These are phyloP conservation scores for Hibiscus trionum DNA, from an alignment of 345 rosid genomes.

Conservation along the genomic window DNA sequence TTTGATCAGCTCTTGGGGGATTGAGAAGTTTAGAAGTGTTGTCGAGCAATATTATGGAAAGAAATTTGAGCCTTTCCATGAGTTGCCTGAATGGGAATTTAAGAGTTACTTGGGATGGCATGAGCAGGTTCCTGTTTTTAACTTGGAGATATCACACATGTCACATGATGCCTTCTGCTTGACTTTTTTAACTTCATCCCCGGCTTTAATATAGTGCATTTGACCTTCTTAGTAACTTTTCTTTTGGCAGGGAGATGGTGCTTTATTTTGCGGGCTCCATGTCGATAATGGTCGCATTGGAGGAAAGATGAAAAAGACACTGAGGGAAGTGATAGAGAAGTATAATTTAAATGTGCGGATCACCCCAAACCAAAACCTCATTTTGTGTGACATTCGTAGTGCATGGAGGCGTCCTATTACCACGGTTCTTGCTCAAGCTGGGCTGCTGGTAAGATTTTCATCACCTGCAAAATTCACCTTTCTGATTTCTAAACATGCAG, in stretches of 20 bases:
- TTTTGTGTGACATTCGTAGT: constrained; percentile 71
- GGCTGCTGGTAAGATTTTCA: constrained; percentile 64
- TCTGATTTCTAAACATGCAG: neutral
- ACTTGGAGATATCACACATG: neutral
- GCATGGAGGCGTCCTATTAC: constrained; percentile 82
- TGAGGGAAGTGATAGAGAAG: constrained; percentile 91
- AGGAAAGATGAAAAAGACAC: constrained; percentile 80
- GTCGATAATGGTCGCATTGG: constrained; percentile 88
- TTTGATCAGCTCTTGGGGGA: constrained; percentile 88
- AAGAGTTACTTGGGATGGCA: constrained; percentile 97
- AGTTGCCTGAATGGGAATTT: constrained; percentile 93
- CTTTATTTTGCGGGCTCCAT: constrained; percentile 79
- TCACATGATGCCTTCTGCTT: neutral
- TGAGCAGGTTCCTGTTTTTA: constrained; percentile 53
- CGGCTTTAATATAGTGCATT: neutral
- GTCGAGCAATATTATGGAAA: constrained; percentile 91
- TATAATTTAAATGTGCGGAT: constrained; percentile 75
- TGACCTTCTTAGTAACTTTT: neutral
- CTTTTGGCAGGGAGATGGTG: constrained; percentile 69
- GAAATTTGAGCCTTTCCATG: constrained; percentile 70
- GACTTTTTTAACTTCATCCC: neutral
- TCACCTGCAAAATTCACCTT: neutral
- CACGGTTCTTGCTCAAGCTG: constrained; percentile 81
- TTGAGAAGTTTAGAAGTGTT: constrained; percentile 76
- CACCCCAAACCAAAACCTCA: constrained; percentile 88